A percentile compares a stretch with the other conserved stretches of the same genome.
These are phyloP conservation scores for Saturnispora saitoi DNA, from an alignment of 805 yeast genomes.

Conservation along the genomic window DNA sequence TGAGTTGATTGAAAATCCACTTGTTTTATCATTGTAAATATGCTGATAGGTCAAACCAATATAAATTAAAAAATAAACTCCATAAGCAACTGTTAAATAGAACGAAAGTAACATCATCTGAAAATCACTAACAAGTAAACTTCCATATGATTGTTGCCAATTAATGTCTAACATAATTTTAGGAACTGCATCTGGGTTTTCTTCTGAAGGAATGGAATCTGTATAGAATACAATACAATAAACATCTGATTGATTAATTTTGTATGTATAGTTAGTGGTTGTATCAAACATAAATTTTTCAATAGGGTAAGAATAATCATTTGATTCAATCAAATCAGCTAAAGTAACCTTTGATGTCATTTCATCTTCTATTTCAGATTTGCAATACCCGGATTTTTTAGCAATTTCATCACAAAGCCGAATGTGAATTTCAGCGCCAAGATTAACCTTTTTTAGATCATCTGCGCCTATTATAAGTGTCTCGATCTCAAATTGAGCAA, in stretches of 20 bases:
- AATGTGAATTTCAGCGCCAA: slow-evolving; percentile 19
- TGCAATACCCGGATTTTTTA: slow-evolving; percentile 17
- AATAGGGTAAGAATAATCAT: slow-evolving; percentile 13
- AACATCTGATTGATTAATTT: slow-evolving; percentile 17
- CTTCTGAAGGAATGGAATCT: slow-evolving; percentile 11
- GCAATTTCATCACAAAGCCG: slow-evolving; percentile 29
- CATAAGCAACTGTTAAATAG: slow-evolving; percentile 17
- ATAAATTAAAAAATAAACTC: slow-evolving; percentile 11
- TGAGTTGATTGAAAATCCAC: slow-evolving; percentile 15
- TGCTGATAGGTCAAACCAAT: slow-evolving; percentile 12
- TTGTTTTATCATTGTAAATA: slow-evolving; percentile 13
- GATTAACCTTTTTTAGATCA: slow-evolving; percentile 20
- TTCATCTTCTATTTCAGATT: slow-evolving; percentile 15
- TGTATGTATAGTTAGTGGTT: slow-evolving; percentile 11
- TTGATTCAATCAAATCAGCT: slow-evolving; percentile 15
- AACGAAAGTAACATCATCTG: slow-evolving; percentile 19
- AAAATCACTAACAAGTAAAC: slow-evolving; percentile 23
- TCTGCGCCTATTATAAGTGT: slow-evolving; percentile 19
- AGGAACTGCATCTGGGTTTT: neutral
- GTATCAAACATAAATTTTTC: slow-evolving; percentile 14
- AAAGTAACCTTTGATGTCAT: slow-evolving; percentile 11
- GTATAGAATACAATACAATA: slow-evolving; percentile 24
- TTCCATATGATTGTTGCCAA: slow-evolving; percentile 28
- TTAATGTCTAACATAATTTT: slow-evolving; percentile 11
- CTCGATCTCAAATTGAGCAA: slow-evolving; percentile 13